Evolutionary conservation across 2,329 filamentous ascomycete genomes (phyloP).

Genomic region (Arthrocladium fulminans): DNA sequence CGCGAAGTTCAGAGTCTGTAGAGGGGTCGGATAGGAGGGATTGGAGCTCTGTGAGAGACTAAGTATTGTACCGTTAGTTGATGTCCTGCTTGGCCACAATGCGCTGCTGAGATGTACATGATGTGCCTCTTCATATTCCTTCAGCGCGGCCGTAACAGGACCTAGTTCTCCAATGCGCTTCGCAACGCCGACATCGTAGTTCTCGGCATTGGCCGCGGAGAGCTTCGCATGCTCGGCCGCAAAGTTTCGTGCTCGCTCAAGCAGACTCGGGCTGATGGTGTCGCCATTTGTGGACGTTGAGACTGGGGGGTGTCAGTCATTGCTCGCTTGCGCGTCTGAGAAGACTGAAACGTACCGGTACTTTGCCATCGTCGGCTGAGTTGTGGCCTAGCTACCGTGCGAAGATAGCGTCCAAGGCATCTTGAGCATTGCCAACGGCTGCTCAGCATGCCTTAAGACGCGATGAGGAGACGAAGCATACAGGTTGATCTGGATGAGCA

Average conservation of each 20-base stretch:
- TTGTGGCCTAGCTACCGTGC: constrained; percentile 25
- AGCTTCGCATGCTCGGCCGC: constrained; percentile 49
- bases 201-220: constrained; percentile 42
- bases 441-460: constrained; percentile 30
- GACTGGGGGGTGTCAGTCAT: no score
- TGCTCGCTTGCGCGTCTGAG: constrained; percentile 16
- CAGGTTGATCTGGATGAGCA: constrained; percentile 3
- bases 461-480: background rate
- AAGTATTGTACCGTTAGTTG: constrained; percentile 10
- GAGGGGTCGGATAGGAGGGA: constrained; percentile 62
- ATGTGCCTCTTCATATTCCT: constrained; percentile 50
- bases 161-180: constrained; percentile 49
- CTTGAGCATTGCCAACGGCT: constrained; percentile 39
- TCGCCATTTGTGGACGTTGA: constrained; percentile 19
- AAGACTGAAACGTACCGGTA: constrained; percentile 13
- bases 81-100: no score
- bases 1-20: constrained; percentile 51
- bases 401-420: constrained; percentile 35
- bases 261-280: constrained; percentile 45
- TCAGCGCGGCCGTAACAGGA: constrained; percentile 43
- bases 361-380: constrained; percentile 21
- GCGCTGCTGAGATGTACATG: constrained; percentile 43
- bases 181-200: constrained; percentile 48
- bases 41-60: constrained; percentile 60
- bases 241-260: constrained; percentile 47